Conservation (phyloP, 1,284 basidiomycete genomes). For the Melampsora americana region DNA sequence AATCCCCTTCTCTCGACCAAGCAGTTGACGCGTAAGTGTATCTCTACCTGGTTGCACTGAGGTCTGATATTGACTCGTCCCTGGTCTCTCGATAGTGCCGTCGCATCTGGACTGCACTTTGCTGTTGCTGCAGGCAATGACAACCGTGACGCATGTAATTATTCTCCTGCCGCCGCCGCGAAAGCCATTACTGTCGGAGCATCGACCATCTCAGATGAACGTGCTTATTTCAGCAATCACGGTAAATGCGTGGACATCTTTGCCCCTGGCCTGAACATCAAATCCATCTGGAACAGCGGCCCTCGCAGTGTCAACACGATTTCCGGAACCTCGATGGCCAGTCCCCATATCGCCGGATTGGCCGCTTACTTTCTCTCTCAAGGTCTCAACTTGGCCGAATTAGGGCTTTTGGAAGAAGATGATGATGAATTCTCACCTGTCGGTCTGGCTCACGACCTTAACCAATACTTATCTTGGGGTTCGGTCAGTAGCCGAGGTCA, state of each 20-base stretch:
- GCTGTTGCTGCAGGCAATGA: constrained; percentile 57
- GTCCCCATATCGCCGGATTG: constrained; percentile 64
- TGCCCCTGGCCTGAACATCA: constrained; percentile 66
- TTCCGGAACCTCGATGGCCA: constrained; percentile 64
- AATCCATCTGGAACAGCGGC: constrained; percentile 70
- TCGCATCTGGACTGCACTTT: constrained; percentile 48
- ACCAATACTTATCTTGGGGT: constrained; percentile 49
- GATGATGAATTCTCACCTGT: constrained; percentile 12
- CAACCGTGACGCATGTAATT: constrained; percentile 71
- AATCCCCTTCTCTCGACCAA: constrained; percentile 79
- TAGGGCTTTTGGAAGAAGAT: constrained; percentile 47
- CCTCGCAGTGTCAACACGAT: constrained; percentile 65
- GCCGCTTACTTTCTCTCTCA: constrained; percentile 75
- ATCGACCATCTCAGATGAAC: constrained; percentile 72
- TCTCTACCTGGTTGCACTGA: not conserved
- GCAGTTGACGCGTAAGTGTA: constrained; percentile 82
- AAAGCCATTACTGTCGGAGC: constrained; percentile 82
- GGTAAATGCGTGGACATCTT: constrained; percentile 66
- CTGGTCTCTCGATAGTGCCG: constrained; percentile 17
- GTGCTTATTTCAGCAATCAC: constrained; percentile 72
- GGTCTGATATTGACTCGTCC: constrained; percentile 63
- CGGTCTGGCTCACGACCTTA: constrained; percentile 46
- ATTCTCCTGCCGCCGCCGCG: constrained; percentile 72
- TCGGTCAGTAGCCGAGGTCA: constrained; percentile 47
- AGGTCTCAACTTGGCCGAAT: constrained; percentile 50